A percentile compares a stretch with the other conserved stretches of the same genome.
phyloP scores from a whole-genome alignment of 768 basidiomycete genomes.

The Panaeolus papilionaceus region DNA sequence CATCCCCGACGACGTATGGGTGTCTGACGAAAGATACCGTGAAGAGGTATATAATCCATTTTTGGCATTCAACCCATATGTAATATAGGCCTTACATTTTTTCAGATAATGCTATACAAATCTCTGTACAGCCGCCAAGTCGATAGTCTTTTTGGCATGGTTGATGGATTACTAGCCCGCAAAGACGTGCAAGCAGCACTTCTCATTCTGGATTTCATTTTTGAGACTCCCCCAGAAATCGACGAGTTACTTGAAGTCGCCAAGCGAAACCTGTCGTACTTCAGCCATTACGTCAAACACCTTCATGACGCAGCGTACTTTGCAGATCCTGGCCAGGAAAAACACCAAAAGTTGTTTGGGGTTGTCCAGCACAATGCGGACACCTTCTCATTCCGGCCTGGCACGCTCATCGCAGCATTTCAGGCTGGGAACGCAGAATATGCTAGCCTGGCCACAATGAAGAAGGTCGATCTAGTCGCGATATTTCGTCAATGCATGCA shows the following conservation, averaged over 20 bases:
- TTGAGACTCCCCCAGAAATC: constrained; percentile 34
- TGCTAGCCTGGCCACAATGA: background rate
- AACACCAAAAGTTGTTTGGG: constrained; percentile 41
- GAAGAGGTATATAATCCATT: constrained; percentile 22
- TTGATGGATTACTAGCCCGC: constrained; percentile 33
- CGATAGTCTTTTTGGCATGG: constrained; percentile 37
- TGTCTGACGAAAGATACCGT: constrained; percentile 20
- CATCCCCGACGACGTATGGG: constrained; percentile 18
- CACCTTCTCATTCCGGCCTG: constrained; percentile 32
- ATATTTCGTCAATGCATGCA: constrained; percentile 18
- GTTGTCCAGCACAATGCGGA: constrained; percentile 36
- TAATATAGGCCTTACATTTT: background rate
- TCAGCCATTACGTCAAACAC: constrained; percentile 40
- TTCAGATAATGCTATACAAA: constrained; percentile 29
- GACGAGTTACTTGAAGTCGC: constrained; percentile 13
- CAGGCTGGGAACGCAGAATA: background rate
- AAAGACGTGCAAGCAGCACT: constrained; percentile 41
- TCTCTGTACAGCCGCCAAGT: constrained; percentile 26
- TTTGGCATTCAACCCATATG: background rate
- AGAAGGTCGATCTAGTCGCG: background rate
- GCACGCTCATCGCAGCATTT: constrained; percentile 32
- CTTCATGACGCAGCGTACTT: constrained; percentile 35
- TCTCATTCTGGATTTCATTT: constrained; percentile 51
- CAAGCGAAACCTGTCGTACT: constrained; percentile 35
- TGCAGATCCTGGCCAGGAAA: constrained; percentile 32